Conservation (phyloP, 768 basidiomycete genomes). For the Dioszegia crocea region DNA sequence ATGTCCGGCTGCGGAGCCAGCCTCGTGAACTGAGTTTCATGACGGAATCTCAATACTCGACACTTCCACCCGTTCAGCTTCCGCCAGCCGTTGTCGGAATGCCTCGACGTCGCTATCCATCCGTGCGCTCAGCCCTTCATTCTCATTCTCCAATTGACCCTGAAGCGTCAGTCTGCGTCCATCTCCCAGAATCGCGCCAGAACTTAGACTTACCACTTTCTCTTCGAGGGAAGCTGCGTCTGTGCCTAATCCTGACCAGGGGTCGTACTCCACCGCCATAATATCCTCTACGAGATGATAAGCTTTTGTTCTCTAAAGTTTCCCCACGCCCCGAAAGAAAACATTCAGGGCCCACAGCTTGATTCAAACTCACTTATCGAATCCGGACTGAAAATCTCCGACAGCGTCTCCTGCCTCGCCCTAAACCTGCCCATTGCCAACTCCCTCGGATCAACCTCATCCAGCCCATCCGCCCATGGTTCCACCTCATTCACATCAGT, state of each 20-base stretch:
- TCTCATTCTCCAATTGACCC: slow-evolving; percentile 31
- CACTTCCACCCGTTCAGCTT: slow-evolving; percentile 3
- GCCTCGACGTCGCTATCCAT: not conserved
- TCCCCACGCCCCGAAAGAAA: too few relatives aligned
- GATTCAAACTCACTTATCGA: slow-evolving; percentile 30
- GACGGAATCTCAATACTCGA: not conserved
- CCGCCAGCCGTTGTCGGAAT: slow-evolving; percentile 1
- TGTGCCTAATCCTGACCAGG: slow-evolving; percentile 37
- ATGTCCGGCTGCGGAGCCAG: too few relatives aligned
- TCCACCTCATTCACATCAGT: slow-evolving; percentile 11
- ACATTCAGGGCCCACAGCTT: not conserved
- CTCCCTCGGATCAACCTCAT: slow-evolving; percentile 40
- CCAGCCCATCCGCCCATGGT: slow-evolving; percentile 42
- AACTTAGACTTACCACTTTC: slow-evolving; percentile 27
- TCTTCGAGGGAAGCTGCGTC: slow-evolving; percentile 34
- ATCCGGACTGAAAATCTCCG: slow-evolving; percentile 42
- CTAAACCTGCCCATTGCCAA: slow-evolving; percentile 42
- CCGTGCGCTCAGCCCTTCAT: slow-evolving; percentile 20
- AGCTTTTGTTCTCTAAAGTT: not conserved
- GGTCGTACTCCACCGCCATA: slow-evolving; percentile 19
- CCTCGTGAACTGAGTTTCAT: too few relatives aligned
- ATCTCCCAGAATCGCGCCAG: not conserved
- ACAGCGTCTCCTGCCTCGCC: slow-evolving; percentile 33
- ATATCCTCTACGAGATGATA: slow-evolving; percentile 29
- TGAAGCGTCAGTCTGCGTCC: not conserved